Evolutionary conservation across 192 early-diverging fungal species (phyloP).

Genomic region (Glomus cerebriforme): DNA sequence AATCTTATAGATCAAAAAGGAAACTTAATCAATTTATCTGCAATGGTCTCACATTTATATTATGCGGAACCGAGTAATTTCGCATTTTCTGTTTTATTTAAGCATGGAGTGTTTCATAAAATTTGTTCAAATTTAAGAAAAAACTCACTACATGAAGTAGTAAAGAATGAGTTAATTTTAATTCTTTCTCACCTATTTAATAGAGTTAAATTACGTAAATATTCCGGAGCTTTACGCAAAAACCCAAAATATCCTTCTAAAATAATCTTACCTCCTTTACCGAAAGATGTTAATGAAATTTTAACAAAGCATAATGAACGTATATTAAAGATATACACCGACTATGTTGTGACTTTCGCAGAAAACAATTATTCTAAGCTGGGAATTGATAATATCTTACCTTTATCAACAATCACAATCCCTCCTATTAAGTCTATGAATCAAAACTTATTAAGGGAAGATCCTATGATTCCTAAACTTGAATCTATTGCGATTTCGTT

Average conservation of each 20-base stretch:
- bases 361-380: not conserved
- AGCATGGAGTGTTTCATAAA: slow-evolving; percentile 43
- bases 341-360: slow-evolving; percentile 15
- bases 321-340: slow-evolving; percentile 19
- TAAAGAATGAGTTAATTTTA: slow-evolving; percentile 14
- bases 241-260: slow-evolving; percentile 16
- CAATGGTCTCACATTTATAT: slow-evolving; percentile 37
- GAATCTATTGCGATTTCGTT: not conserved
- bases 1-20: slow-evolving; percentile 35
- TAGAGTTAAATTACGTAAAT: not conserved
- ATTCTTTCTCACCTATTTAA: slow-evolving; percentile 25
- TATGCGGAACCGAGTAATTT: slow-evolving; percentile 43
- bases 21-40: slow-evolving; percentile 33
- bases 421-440: not conserved
- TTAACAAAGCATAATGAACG: slow-evolving; percentile 14
- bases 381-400: not conserved
- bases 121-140: not conserved
- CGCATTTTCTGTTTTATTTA: slow-evolving; percentile 40
- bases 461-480: not conserved
- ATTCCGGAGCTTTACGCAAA: not conserved
- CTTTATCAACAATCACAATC: slow-evolving; percentile 15
- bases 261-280: not conserved
- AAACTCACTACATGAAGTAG: not conserved
- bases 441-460: not conserved
- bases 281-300: not conserved